Conservation (phyloP, 768 basidiomycete genomes). For the Neoboletus brunneissimus region DNA sequence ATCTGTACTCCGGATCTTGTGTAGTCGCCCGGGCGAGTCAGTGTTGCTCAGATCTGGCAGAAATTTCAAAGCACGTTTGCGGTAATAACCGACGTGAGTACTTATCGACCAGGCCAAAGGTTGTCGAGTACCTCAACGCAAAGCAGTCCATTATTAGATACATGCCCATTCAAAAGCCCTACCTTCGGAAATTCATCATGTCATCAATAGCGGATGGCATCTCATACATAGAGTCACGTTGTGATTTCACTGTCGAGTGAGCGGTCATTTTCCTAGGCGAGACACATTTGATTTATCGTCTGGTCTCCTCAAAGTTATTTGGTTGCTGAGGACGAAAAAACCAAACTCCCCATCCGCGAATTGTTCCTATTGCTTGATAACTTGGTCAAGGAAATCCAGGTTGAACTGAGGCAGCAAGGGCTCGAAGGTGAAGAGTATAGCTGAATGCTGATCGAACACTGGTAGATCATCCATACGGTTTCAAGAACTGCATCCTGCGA, state of each 20-base stretch:
- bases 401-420: slow-evolving; percentile 33
- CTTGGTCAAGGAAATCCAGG: slow-evolving; percentile 36
- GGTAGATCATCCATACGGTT: slow-evolving; percentile 44
- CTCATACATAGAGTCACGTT: slow-evolving; percentile 42
- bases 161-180: slow-evolving; percentile 17
- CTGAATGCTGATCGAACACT: neutral
- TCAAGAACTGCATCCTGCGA: slow-evolving; percentile 35
- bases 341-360: slow-evolving; percentile 37
- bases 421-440: slow-evolving; percentile 32
- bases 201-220: slow-evolving; percentile 45
- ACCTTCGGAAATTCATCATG: slow-evolving; percentile 34
- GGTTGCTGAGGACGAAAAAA: slow-evolving; percentile 36
- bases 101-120: slow-evolving; percentile 7
- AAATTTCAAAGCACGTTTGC: slow-evolving; percentile 21
- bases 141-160: slow-evolving; percentile 29
- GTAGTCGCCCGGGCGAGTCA: neutral
- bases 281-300: neutral
- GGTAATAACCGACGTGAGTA: slow-evolving; percentile 18
- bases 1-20: neutral
- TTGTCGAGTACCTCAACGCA: neutral
- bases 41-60: slow-evolving; percentile 18
- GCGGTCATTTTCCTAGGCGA: neutral
- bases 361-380: slow-evolving; percentile 36
- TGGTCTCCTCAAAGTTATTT: slow-evolving; percentile 36
- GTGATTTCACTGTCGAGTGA: slow-evolving; percentile 40